phyloP scores from a whole-genome alignment of 2,329 filamentous ascomycete species.

The Hansfordia pulvinata region DNA sequence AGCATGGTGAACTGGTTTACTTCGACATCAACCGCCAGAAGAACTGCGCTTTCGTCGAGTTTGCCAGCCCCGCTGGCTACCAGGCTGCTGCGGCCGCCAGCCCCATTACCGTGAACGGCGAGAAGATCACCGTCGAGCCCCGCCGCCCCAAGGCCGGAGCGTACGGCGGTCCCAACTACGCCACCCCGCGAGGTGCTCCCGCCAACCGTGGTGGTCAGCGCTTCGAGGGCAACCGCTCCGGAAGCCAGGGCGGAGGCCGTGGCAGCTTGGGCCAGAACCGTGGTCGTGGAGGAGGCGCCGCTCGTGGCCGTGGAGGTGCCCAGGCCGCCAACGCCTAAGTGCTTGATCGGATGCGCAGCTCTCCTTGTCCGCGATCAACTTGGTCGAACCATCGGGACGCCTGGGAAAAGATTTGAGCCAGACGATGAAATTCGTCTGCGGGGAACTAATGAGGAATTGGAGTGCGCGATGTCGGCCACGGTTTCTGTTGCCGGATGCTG shows the following conservation, averaged over 20 bases:
- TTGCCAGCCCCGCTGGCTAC: conserved; percentile 67
- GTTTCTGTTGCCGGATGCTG: too few species aligned
- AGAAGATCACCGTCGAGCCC: conserved; percentile 78
- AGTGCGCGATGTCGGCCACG: too few species aligned
- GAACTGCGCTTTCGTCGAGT: conserved; percentile 98
- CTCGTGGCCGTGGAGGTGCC: conserved; percentile 49
- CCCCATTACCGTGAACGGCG: conserved; percentile 71
- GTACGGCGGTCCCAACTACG: conserved; percentile 57
- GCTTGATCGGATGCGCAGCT: too few species aligned
- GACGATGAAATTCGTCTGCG: too few species aligned
- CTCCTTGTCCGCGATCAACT: too few species aligned
- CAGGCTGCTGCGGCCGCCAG: conserved; percentile 72
- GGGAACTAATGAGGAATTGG: too few species aligned
- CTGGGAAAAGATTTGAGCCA: too few species aligned
- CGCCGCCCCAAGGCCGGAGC: conserved; percentile 64
- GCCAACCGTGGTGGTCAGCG: conserved; percentile 48
- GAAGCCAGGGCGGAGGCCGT: conserved; percentile 49
- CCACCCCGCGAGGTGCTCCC: conserved; percentile 44
- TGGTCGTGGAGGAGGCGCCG: conserved; percentile 52
- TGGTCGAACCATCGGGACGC: too few species aligned
- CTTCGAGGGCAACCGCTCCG: conserved; percentile 43
- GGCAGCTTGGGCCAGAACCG: conserved; percentile 58
- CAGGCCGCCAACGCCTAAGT: conserved; percentile 37
- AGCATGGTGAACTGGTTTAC: conserved; percentile 57
- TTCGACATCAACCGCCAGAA: conserved; percentile 74